These are phyloP conservation scores for Sechiopsis laciniata DNA, from an alignment of 306 rosid species.

Conservation along the genomic window DNA sequence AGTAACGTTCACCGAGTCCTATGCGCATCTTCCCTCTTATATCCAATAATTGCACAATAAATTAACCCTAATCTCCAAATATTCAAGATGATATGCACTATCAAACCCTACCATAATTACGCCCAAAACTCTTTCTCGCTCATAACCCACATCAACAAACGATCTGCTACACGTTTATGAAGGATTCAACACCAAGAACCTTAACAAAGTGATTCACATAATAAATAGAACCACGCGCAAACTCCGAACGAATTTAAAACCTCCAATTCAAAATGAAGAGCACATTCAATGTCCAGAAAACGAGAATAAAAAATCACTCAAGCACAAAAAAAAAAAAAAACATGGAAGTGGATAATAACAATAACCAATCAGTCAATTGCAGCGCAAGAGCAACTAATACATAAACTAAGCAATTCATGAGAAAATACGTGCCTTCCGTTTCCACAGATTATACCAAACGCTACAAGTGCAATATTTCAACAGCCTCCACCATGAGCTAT, in stretches of 20 bases:
- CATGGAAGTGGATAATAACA: not conserved
- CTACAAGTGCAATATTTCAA: no score
- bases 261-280: not conserved
- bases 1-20: no score
- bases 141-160: not conserved
- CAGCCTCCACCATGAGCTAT: no score
- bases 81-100: not conserved
- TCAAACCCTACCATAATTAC: not conserved
- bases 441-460: no score
- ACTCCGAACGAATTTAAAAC: not conserved
- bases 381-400: not conserved
- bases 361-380: not conserved
- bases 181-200: not conserved
- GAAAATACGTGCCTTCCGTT: no score
- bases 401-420: not conserved
- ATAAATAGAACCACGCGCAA: not conserved
- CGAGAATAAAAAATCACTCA: not conserved
- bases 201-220: not conserved
- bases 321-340: not conserved
- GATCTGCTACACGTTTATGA: not conserved
- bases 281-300: not conserved
- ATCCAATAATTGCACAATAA: not conserved
- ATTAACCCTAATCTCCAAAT: not conserved
- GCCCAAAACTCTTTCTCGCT: not conserved
- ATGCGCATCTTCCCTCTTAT: not conserved